phyloP scores from a whole-genome alignment of 495 filamentous ascomycete species.

The Tuber melanosporum region DNA sequence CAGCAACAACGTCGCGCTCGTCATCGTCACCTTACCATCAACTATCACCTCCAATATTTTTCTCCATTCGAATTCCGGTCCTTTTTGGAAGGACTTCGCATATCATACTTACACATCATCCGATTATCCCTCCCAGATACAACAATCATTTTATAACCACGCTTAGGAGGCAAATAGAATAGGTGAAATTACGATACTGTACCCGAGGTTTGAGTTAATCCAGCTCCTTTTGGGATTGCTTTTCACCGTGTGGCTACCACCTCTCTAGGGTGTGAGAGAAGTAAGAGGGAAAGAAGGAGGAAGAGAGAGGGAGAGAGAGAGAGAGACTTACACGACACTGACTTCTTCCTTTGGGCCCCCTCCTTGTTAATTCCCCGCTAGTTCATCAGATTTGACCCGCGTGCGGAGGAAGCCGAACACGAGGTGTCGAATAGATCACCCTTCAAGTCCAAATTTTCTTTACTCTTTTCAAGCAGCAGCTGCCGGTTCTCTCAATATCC shows the following conservation, averaged over 20 bases:
- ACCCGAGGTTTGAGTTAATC: neutral
- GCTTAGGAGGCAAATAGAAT: neutral
- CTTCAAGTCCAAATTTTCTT: neutral
- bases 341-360: neutral
- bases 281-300: too few relatives aligned
- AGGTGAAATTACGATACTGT: neutral
- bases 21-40: slow-evolving; percentile 1
- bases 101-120: neutral
- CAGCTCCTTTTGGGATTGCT: neutral
- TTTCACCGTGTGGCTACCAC: neutral
- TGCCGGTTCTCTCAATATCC: neutral
- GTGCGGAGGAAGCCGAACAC: neutral
- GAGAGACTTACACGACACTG: neutral
- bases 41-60: neutral
- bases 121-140: neutral
- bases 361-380: neutral
- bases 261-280: neutral
- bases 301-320: neutral
- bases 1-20: neutral
- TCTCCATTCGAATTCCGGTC: neutral
- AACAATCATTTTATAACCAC: neutral
- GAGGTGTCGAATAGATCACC: neutral
- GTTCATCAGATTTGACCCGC: neutral
- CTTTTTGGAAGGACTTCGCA: neutral
- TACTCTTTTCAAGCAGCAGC: neutral